Evolutionary conservation across 163 green algal species (phyloP), one percentile per base, ranked within the genome.

Genomic region (Prototheca wickerhamii): DNA sequence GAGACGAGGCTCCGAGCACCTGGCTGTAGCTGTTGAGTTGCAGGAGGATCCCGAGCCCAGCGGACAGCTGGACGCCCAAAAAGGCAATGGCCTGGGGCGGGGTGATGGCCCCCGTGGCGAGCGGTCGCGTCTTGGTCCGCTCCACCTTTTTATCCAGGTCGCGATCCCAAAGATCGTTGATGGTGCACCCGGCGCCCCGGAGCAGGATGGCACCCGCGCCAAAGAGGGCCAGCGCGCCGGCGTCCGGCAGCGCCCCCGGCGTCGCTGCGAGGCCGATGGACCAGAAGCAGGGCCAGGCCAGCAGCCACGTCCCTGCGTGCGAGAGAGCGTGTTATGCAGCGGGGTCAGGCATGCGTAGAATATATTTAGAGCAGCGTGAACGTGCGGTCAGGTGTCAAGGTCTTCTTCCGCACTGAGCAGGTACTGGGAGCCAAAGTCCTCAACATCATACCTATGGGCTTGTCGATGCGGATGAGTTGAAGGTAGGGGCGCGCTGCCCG

Each of bases 111-210:
- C 87, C 86, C 17, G 76, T 67, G 0, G 93, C 87, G 20, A 98
- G 75, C 4, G 93, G 93, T 1, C 93, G 71, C 25, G 44, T 71
- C 28, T 71, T 64, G 0, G 92, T 98, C 28, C 92, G 79, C 54
- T 86, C 82, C 62, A 97, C 91, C 51, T 83, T 43, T 0, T 4
- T 50, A 70, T 96, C 89, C 50, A 96, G 58, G 42, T 94, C 77
- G 3, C 76, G 60, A 63, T 98, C 92, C 86, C 89, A 95, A 51
- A 98, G 63, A 75, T 99, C 93, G 74, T 99, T 99, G 23, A 99
- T 73, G 25, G 90, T 99, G 81, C 93, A 98, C 44, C 92, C 92
- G 2, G 93, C 87, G 15, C 91, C 87, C 2, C 92, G 73, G 56
- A 98, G 79, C 42, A 96, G 76, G 59, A 96, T 65, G 0, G 89